phyloP scores from a whole-genome alignment of 306 rosid genomes.

The Comarum palustre region DNA sequence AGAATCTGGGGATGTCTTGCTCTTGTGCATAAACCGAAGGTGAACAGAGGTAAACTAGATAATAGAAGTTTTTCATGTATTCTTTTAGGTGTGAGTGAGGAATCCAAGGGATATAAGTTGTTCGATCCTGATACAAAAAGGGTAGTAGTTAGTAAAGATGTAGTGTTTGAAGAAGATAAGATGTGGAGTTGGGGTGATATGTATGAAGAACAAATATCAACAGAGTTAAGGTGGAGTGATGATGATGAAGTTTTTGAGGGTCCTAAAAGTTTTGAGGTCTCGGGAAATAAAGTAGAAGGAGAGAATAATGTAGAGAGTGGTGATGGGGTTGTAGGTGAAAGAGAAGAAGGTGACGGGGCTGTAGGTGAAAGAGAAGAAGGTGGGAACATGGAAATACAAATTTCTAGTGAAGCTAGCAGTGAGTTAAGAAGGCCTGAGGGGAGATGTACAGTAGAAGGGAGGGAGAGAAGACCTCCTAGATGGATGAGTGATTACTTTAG shows the following conservation, averaged over 20 bases:
- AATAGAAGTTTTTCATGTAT: background rate
- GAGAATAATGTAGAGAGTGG: background rate
- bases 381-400: background rate
- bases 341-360: background rate
- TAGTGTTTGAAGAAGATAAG: background rate
- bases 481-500: background rate
- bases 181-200: background rate
- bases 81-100: background rate
- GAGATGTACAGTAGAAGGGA: background rate
- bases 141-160: background rate
- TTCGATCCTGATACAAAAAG: background rate
- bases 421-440: background rate
- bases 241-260: background rate
- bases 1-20: background rate
- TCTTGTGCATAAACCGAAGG: background rate
- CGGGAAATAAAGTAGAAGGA: no score
- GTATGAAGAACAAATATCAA: background rate
- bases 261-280: no score
- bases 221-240: background rate
- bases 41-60: background rate
- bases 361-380: no score
- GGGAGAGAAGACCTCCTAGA: background rate
- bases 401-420: background rate
- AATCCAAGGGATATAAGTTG: background rate
- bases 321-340: background rate